Base-by-base conservation (phyloP, 257 asterid species). In the Solanum rostratum region DNA sequence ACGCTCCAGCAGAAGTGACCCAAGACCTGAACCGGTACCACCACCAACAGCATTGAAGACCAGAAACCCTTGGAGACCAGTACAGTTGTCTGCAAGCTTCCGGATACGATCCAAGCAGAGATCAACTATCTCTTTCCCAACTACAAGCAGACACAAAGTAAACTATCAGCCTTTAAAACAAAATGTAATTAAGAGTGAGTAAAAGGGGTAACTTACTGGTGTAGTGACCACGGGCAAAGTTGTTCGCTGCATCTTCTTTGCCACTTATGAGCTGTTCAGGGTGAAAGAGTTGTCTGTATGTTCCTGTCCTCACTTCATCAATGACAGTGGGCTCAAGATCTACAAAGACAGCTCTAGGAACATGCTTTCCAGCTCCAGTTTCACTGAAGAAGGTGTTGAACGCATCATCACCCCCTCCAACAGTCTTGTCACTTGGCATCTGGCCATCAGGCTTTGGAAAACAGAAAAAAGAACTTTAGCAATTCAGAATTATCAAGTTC, bases 251-350 rank as follows among this genome's bases (percentile, higher is more conserved):
- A 50, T 85, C 87, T 53, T 85, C 87, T 39, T 85, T 85, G 78
- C 87, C 87, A 24, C 87, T 85, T 10, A 85, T 85, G 60, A 85
- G 87, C 30, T 85, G 87, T 6, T 85, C 87, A 41, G 87, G 87
- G 83, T 85, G 87, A 62, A 85, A 85, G 10, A 85, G 87, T 43
- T 85, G 87, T 10, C 85, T 59, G 68, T 81, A 85, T 15, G 87
- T 81, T 45, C 87, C 85, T 39, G 87, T 85, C 70, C 87, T 81
- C 27, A 85, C 87, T 74, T 85, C 87, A 69, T 85, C 87, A 50
- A 85, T 85, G n/a, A 85, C 87, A 39, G 87, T 85, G 16, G 87
- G 87, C 45, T 85, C 87, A n/a, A 85, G 87, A 85, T 85, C 87
- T 7, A 85, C 83, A 39, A 85, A 85, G 43, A 85, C 87, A 27